Evolutionary conservation across 2,329 filamentous ascomycete species (phyloP), one percentile per base, ranked within the genome.

Genomic region (Periconia sp.): DNA sequence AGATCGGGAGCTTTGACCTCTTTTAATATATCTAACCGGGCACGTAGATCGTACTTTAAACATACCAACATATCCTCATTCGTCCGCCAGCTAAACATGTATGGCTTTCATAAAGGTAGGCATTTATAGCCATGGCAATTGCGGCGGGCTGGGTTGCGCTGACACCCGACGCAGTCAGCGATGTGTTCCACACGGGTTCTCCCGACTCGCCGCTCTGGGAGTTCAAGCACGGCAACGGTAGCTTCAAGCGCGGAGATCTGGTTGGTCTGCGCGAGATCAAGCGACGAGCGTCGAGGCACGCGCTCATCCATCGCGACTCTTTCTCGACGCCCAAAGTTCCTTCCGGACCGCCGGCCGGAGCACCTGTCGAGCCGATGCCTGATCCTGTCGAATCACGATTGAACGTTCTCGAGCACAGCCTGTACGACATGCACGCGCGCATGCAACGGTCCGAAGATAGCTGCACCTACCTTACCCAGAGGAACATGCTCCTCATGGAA

Each of bases 41-140:
- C 25, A 16, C 46, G 50, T 61, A 96, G 92, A 40, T 91, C 95
- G 83, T 99, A 99, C 69, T 99, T 99, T 71, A 99, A 99, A 66
- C 94, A 99, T 69, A 99, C 92, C 57, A 99, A 99, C 66, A 96
- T 97, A 48, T 97, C 94, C 9, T 97, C 94, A 1, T 99, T 99
- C 69, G 94, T 99, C 36, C 85, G 94, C 35, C 94, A 99, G 73
- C 75, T 99, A 36, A 99, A 99, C 68, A 99, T 99, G 94, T 99
- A 99, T 61, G 94, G 94, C 5, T 99, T 99, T 71, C 94, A 99
- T 69, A 99, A 99, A 88, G 92, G 92, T 95, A 71, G 22, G 52
- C 36, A 58, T 33, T 67, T 61, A 29, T 35, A 33, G 22, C 9
- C 32, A 28, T 32, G 8, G 29, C 19, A 40, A 38, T 22, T 17